Evolutionary conservation across 225 moss, liverwort and hornwort genomes (phyloP), one percentile per base, ranked within the genome.

Genomic region (Bryum argenteum): DNA sequence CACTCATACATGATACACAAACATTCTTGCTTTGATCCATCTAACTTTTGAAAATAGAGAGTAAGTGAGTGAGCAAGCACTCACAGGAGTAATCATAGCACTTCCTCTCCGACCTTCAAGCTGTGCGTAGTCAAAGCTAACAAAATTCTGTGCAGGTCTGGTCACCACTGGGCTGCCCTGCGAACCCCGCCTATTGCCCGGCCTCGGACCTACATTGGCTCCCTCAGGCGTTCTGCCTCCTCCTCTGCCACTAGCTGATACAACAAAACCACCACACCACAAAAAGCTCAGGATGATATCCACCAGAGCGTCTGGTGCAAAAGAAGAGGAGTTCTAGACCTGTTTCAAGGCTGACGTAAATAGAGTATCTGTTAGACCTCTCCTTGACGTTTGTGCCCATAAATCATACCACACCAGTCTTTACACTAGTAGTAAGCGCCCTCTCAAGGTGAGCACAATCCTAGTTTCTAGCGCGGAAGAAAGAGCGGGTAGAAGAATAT

Each of bases 101-200:
- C 52, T 69, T 59, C 67, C 71, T 53, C 59, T 65, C 55, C 71
- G 63, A 26, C 68, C 69, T 54, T 65, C 61, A 43, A 74, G 67
- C 20, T 57, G 55, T 54, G 73, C 39, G 71, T 87, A 87, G 74
- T 81, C 78, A 61, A 79, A 84, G 61, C 77, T 74, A 61, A 79
- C 79, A 77, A 79, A 79, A 65, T 65, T 81, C 40, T 81, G 74
- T 22, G 58, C 64, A 53, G 64, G 58, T 61, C 65, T 81, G 10
- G 63, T 63, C 55, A 81, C n/a, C 54, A 38, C 67, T 8, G 48
- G 43, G 18, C 64, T 71, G 55, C 21, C 58, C 38, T 58, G 71
- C 54, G 81, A 76, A 22, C 58, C 81, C 53, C 73, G 73, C 56
- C 70, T 79, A 67, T 33, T 74, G 65, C 74, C 54, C 47, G 52